Conservation (phyloP, 2,329 filamentous ascomycete genomes). For the Stachybotrys echinatus region DNA sequence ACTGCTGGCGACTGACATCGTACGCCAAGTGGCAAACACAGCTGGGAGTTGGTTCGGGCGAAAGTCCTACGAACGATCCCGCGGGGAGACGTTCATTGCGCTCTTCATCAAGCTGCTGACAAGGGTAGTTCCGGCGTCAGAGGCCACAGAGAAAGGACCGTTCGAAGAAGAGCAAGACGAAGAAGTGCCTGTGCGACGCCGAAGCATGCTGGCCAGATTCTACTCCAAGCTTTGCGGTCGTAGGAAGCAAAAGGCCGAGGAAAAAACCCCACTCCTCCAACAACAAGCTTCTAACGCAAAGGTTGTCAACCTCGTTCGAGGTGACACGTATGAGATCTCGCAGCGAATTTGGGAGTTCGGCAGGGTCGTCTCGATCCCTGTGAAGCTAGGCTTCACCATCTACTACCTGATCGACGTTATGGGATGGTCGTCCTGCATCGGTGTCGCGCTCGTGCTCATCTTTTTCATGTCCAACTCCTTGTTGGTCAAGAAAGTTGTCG, state of each 20-base stretch:
- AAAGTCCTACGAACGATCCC: slow-evolving; percentile 74
- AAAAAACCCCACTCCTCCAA: slow-evolving; percentile 19
- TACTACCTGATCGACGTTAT: slow-evolving; percentile 65
- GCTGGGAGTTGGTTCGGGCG: slow-evolving; percentile 70
- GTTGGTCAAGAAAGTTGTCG: slow-evolving; percentile 61
- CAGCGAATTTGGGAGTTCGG: slow-evolving; percentile 87
- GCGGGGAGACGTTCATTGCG: slow-evolving; percentile 57
- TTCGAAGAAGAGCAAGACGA: slow-evolving; percentile 8
- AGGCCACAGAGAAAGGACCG: slow-evolving; percentile 28
- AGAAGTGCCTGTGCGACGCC: background rate
- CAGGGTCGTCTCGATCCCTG: slow-evolving; percentile 67
- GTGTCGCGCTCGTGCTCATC: slow-evolving; percentile 62
- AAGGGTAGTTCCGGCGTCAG: slow-evolving; percentile 30
- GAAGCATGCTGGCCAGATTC: slow-evolving; percentile 7
- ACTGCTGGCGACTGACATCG: slow-evolving; percentile 26
- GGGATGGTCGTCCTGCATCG: slow-evolving; percentile 72
- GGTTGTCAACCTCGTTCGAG: slow-evolving; percentile 81
- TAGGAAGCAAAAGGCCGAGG: too few species aligned
- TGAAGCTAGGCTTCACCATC: slow-evolving; percentile 67
- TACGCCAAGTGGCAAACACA: slow-evolving; percentile 28
- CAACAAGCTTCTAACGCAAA: slow-evolving; percentile 70
- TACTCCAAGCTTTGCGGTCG: slow-evolving; percentile 12
- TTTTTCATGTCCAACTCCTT: slow-evolving; percentile 66
- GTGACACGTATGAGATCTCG: slow-evolving; percentile 75
- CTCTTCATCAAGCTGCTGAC: slow-evolving; percentile 32